These are phyloP conservation scores for Irpex sp. DNA, from an alignment of 1,284 basidiomycete genomes.

Conservation along the genomic window DNA sequence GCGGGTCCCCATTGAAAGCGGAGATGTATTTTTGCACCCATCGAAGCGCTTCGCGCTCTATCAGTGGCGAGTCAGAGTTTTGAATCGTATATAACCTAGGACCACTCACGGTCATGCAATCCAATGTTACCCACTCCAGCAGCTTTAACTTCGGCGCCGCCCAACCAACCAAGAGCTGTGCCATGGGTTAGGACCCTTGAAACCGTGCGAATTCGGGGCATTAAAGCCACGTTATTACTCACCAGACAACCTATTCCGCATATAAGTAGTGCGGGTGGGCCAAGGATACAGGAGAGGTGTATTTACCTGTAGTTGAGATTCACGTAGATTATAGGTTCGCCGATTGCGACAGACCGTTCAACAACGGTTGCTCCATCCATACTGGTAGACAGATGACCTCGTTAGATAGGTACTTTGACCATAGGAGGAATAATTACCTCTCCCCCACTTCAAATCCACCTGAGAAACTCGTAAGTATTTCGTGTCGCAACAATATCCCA, in stretches of 20 bases:
- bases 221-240: background rate
- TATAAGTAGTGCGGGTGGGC: background rate
- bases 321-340: constrained; percentile 39
- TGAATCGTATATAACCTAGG: background rate
- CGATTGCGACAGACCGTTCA: constrained; percentile 40
- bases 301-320: constrained; percentile 43
- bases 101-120: constrained; percentile 57
- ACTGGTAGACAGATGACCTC: no score
- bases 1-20: constrained; percentile 71
- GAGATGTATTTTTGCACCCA: constrained; percentile 68
- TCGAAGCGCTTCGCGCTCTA: constrained; percentile 31
- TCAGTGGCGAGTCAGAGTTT: background rate
- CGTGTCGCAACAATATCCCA: no score
- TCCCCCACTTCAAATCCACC: constrained; percentile 38
- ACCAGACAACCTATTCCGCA: background rate
- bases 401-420: no score
- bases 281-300: background rate
- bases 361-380: constrained; percentile 37
- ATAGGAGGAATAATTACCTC: background rate
- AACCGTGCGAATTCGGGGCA: background rate
- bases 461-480: constrained; percentile 8
- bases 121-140: constrained; percentile 65
- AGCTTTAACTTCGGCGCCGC: constrained; percentile 55
- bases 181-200: no score
- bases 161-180: constrained; percentile 52